Evolutionary conservation across 345 rosid genomes (phyloP).

Genomic region (Salix udensis): DNA sequence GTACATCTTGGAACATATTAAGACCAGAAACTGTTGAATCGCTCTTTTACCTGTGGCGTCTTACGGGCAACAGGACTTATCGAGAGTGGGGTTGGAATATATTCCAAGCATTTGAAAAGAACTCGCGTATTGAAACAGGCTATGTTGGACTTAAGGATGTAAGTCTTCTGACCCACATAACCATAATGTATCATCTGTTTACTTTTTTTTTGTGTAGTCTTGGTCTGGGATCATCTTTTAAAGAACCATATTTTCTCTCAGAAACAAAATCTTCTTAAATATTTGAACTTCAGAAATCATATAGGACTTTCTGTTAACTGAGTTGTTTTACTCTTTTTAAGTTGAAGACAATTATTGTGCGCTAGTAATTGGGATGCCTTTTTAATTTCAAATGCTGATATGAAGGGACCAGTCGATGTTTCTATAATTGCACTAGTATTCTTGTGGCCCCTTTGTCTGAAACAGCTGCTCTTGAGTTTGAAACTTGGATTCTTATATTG

Average conservation of each 20-base stretch:
- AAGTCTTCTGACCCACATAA: slow-evolving; percentile 9
- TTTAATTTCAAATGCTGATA: neutral
- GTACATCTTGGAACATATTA: slow-evolving; percentile 94
- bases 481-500: neutral
- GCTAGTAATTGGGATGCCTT: neutral
- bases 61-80: slow-evolving; percentile 90
- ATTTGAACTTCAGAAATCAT: neutral
- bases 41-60: slow-evolving; percentile 87
- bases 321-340: neutral
- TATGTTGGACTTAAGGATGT: slow-evolving; percentile 97
- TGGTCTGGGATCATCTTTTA: neutral
- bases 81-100: slow-evolving; percentile 99
- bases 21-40: slow-evolving; percentile 98
- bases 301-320: neutral
- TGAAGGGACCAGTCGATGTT: neutral
- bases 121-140: slow-evolving; percentile 78
- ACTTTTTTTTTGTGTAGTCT: neutral
- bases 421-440: neutral
- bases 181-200: neutral
- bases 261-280: neutral
- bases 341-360: neutral
- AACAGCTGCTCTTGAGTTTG: neutral
- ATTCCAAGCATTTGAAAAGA: slow-evolving; percentile 89
- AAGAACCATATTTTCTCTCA: neutral
- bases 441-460: neutral